phyloP scores from a whole-genome alignment of 2,329 filamentous ascomycete species.

The Sphaceloma murrayae region DNA sequence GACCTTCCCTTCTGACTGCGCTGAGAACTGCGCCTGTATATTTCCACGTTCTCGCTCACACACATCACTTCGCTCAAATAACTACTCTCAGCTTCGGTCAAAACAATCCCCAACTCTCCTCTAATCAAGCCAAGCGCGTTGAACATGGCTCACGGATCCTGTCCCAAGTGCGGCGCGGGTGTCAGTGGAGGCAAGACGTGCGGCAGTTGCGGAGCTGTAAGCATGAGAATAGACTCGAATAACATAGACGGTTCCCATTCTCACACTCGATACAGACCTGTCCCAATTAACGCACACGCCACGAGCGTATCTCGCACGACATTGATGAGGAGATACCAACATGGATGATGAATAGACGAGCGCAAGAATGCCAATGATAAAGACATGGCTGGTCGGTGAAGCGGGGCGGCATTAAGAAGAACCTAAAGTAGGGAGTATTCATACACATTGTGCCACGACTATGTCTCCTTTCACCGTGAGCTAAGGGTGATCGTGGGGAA shows the following conservation, averaged over 20 bases:
- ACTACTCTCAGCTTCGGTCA: too few relatives aligned
- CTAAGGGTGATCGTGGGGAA: too few relatives aligned
- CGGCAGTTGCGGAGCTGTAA: constrained; percentile 27
- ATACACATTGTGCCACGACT: too few relatives aligned
- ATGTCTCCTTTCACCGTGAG: too few relatives aligned
- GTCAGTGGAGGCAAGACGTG: constrained; percentile 27
- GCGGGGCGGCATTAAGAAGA: too few relatives aligned
- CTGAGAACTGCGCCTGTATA: too few relatives aligned
- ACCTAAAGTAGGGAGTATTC: too few relatives aligned
- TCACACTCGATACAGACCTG: constrained; percentile 22
- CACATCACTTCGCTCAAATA: too few relatives aligned
- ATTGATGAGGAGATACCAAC: constrained; percentile 4
- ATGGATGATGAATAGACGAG: constrained; percentile 12
- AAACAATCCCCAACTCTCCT: too few relatives aligned
- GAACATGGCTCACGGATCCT: constrained; percentile 20
- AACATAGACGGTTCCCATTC: neutral
- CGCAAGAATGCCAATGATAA: neutral
- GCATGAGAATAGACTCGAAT: constrained; percentile 13
- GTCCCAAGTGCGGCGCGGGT: constrained; percentile 28
- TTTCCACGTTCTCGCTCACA: too few relatives aligned
- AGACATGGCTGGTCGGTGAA: neutral
- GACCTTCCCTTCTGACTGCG: too few relatives aligned
- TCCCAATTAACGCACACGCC: constrained; percentile 23
- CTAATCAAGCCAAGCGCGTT: too few relatives aligned
- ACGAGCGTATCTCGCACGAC: neutral